Base-by-base conservation (phyloP, 2,329 filamentous ascomycete species). In the Colletotrichum neosansevieriae region DNA sequence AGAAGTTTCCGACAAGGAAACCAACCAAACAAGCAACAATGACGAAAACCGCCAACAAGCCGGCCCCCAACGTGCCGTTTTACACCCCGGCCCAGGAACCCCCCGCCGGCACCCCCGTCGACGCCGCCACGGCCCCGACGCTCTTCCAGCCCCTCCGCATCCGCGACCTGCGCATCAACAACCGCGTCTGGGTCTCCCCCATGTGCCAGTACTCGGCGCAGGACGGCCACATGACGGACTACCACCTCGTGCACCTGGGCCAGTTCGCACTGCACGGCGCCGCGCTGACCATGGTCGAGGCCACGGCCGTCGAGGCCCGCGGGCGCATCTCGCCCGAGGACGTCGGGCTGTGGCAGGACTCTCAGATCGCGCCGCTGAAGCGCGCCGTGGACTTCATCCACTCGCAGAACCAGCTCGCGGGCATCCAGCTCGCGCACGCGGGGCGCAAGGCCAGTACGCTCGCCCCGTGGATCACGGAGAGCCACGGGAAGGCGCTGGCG, bases 291-390 rank as follows among this genome's bases (percentile, higher is more conserved):
- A 88, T 94, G 68, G 84, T 94, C 65, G 94, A 97, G 81, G 93
- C 94, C 29, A 94, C 92, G 0, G 84, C 89, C 36, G 92, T 97
- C 0, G 83, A 88, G 10, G 80, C 92, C 6, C 89, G 94, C 72
- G 94, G 94, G 32, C 88, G 94, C 63, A 97, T 97, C 82, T 92
- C 92, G 0, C 93, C 94, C 1, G 85, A 94, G 77, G 92, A 95
- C 76, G 81, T 83, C 12, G 94, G 94, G 0, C 81, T 98, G 7
- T 98, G 94, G 94, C 85, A 91, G 70, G 94, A 97, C 77, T 89
- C 86, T 38, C 94, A 98, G 78, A 91, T 94, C 69, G 90, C 86
- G 71, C 89, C 90, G 0, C 81, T 97, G 66, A 87, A 85, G 75
- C 86, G 87, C 67, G 86, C 95, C 51, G 88, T 90, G 40, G 92